phyloP scores from a whole-genome alignment of 2,329 filamentous ascomycete species.

The Cladosporium cucumerinum region DNA sequence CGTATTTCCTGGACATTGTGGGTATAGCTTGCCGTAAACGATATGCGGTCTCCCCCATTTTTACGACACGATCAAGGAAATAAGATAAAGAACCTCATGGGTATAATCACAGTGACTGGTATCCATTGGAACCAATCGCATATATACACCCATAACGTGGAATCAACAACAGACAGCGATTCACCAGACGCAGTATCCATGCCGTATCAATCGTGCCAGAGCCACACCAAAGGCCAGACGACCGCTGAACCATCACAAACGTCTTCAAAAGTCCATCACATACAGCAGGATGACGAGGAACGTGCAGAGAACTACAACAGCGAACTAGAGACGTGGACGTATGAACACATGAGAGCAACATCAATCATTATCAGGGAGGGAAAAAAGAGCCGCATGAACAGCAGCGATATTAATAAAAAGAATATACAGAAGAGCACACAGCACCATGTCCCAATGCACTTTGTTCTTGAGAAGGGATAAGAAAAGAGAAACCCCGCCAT shows the following conservation, averaged over 20 bases:
- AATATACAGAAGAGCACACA: neutral
- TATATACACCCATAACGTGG: neutral
- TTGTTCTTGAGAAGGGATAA: neutral
- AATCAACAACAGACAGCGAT: neutral
- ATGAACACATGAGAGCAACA: neutral
- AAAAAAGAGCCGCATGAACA: neutral
- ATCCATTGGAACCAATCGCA: neutral
- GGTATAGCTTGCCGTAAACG: neutral
- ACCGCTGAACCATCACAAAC: neutral
- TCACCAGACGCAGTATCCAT: neutral
- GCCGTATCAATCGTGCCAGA: neutral
- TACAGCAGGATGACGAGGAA: neutral
- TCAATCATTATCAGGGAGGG: neutral
- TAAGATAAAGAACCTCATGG: neutral
- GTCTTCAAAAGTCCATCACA: neutral
- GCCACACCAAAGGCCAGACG: neutral
- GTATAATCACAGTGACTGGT: neutral
- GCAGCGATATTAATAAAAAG: neutral
- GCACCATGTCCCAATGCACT: neutral
- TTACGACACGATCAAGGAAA: neutral
- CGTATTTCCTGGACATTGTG: neutral
- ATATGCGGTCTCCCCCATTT: neutral
- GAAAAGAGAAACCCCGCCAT: neutral
- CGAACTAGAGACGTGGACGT: neutral
- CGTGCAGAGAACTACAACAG: neutral